Evolutionary conservation across 1,284 basidiomycete species (phyloP), one percentile per base, ranked within the genome.

Genomic region (Amylostereum chailletii): DNA sequence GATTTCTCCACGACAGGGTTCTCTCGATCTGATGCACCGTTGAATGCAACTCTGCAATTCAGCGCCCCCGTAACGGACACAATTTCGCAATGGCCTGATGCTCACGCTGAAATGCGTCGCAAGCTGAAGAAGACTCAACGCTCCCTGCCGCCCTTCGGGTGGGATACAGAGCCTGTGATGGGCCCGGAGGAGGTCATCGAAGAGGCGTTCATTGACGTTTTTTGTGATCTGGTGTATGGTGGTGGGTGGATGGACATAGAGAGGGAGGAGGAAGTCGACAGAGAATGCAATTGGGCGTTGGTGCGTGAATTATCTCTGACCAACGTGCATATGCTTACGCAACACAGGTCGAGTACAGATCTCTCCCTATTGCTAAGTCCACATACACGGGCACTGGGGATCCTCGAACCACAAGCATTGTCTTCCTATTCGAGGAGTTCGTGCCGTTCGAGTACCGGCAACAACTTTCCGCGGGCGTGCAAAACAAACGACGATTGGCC

Each of bases 281-380:
- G 86, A 57, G 89, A 93, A 58, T 88, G 89, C 54, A 90, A 90
- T 60, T 94, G 90, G 90, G 89, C 86, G n/a, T 59, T 95, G 71
- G 91, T 93, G 60, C 69, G 81, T 74, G 30, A 46, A 34, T 36
- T 40, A 31, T 9, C 42, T 37, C 37, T 3, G 49, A 31, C 19
- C 11, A 10, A 29, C 30, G 5, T 11, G 4, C 30, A 33, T 26
- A 36, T 30, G 9, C 6, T 38, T 39, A 37, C 7, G 47, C n/a
- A 38, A 33, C 47, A 9, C 51, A 93, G 90, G 79, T 92, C 51
- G 90, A 93, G 63, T 93, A 85, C 71, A 90, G 86, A 59, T 81
- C 89, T 0, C 67, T 82, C 3, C 76, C 82, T 1, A 46, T 77
- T n/a, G 38, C 58, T 30, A 64, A 62, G 52, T 53, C 57, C 0